Percentiles rank a stretch among this genome's conserved stretches.
phyloP scores from a whole-genome alignment of 257 asterid species.

The Solanum virginianum region DNA sequence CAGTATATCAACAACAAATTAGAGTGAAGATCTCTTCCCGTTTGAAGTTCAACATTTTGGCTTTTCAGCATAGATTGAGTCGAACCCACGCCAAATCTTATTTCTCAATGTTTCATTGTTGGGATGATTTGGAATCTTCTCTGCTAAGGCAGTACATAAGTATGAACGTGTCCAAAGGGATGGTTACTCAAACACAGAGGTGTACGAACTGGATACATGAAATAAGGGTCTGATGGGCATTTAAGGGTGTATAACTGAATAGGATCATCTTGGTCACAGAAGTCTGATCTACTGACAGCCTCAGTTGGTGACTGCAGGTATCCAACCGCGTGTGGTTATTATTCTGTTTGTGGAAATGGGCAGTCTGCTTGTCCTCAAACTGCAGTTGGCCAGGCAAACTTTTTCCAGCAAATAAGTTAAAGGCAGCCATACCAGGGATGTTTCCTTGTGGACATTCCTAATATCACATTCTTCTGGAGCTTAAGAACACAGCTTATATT shows the following conservation, averaged over 20 bases:
- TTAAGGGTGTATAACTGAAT: not conserved
- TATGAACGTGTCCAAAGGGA: not conserved
- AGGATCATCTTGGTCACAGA: not conserved
- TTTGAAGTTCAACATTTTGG: not conserved
- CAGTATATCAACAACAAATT: not conserved
- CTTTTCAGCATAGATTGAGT: not conserved
- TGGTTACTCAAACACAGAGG: not conserved
- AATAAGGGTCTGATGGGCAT: slow-evolving; percentile 1
- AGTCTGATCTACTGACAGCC: not conserved
- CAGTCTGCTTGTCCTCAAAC: slow-evolving; percentile 4
- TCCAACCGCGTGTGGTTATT: slow-evolving; percentile 2
- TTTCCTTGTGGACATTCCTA: not conserved
- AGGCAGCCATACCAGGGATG: slow-evolving; percentile 4
- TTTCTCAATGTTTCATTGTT: not conserved
- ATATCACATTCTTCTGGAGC: not conserved
- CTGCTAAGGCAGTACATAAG: not conserved
- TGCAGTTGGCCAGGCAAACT: not conserved
- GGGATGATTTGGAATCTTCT: not conserved
- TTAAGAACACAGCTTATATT: not conserved
- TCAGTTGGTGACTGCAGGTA: not conserved
- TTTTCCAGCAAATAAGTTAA: not conserved
- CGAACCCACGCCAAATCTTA: not conserved
- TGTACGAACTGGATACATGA: not conserved
- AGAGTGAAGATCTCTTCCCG: not conserved
- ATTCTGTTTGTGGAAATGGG: slow-evolving; percentile 3